Evolutionary conservation across 768 basidiomycete genomes (phyloP).

Genomic region (Daedalea quercina): DNA sequence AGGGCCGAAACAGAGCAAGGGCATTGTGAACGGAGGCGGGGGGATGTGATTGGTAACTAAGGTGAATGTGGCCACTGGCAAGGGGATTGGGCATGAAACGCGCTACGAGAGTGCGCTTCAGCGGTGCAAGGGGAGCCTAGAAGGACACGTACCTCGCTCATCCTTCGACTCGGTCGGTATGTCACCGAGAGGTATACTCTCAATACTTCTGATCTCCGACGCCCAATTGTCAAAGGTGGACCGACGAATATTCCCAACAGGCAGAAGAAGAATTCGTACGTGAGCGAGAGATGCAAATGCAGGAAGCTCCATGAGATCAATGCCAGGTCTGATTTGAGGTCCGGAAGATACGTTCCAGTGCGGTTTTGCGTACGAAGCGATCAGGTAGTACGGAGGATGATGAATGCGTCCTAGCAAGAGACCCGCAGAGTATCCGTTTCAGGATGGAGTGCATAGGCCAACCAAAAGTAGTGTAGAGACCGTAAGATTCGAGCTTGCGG

Average conservation of each 20-base stretch:
- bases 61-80: constrained; percentile 75
- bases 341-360: not conserved
- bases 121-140: not conserved
- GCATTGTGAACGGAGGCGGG: constrained; percentile 60
- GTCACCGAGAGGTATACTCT: constrained; percentile 70
- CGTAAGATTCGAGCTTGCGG: no score
- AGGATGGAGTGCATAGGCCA: no score
- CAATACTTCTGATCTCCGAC: constrained; percentile 65
- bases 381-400: not conserved
- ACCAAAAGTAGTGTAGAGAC: no score
- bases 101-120: constrained; percentile 32
- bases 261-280: constrained; percentile 78
- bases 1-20: constrained; percentile 69
- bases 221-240: constrained; percentile 71
- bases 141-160: constrained; percentile 51
- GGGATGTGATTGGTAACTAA: constrained; percentile 73
- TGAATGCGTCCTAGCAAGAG: not conserved
- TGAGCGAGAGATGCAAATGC: constrained; percentile 82
- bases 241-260: constrained; percentile 70
- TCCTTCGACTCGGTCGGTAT: constrained; percentile 76
- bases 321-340: not conserved
- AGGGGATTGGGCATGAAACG: constrained; percentile 77
- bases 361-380: not conserved
- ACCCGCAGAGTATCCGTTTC: not conserved
- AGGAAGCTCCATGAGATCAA: constrained; percentile 50